Evolutionary conservation across 2,329 filamentous ascomycete species (phyloP).

Genomic region (Phyllosticta citribraziliensis): DNA sequence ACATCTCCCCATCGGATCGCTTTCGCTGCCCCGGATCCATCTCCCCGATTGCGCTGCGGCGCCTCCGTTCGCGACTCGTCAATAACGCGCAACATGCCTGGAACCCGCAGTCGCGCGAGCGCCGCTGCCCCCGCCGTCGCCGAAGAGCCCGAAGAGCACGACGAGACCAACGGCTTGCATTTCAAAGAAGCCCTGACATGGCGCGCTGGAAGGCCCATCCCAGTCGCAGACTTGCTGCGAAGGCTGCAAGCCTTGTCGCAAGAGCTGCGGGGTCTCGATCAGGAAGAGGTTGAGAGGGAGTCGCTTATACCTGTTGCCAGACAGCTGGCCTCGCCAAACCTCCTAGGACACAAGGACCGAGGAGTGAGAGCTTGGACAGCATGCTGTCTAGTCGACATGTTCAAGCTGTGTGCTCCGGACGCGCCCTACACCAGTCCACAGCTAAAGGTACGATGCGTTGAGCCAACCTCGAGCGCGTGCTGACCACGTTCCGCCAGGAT

Average conservation of each 20-base stretch:
- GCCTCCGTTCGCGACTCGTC: slow-evolving; percentile 6
- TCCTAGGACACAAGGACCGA: slow-evolving; percentile 84
- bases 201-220: slow-evolving; percentile 82
- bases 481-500: slow-evolving; percentile 46
- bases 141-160: slow-evolving; percentile 7
- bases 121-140: slow-evolving; percentile 22
- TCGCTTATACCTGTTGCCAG: slow-evolving; percentile 77
- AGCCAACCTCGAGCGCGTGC: neutral
- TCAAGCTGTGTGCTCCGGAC: slow-evolving; percentile 86
- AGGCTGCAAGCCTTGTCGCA: slow-evolving; percentile 71
- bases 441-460: slow-evolving; percentile 58
- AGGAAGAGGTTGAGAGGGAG: slow-evolving; percentile 74
- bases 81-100: slow-evolving; percentile 11
- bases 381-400: slow-evolving; percentile 84
- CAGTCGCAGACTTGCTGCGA: slow-evolving; percentile 69
- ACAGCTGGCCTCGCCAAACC: slow-evolving; percentile 70
- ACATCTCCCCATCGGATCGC: neutral
- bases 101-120: slow-evolving; percentile 29
- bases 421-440: slow-evolving; percentile 86
- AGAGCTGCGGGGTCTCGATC: slow-evolving; percentile 77
- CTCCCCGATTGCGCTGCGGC: slow-evolving; percentile 3
- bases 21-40: neutral
- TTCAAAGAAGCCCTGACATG: slow-evolving; percentile 86
- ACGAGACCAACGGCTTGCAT: slow-evolving; percentile 39
- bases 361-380: slow-evolving; percentile 85